phyloP scores from a whole-genome alignment of 208 protist genomes.

The Acanthamoeba lugdunensis region DNA sequence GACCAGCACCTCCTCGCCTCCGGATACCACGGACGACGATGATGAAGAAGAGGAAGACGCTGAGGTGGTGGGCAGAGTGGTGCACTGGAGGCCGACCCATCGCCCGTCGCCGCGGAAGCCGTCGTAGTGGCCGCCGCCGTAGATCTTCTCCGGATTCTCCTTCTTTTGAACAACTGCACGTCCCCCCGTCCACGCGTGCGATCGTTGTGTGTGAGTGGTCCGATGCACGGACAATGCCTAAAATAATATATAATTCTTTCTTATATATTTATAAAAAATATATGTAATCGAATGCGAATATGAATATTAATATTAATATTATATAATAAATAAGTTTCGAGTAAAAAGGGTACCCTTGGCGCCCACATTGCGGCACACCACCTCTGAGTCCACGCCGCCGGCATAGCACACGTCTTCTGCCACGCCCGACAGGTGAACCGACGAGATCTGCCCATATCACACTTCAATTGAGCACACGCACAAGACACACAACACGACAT shows the following conservation, averaged over 20 bases:
- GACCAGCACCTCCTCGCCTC: neutral
- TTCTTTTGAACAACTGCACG: neutral
- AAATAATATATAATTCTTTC: no score
- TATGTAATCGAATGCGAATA: neutral
- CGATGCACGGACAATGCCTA: no score
- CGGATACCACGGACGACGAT: no score
- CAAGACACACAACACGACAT: no score
- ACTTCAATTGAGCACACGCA: no score
- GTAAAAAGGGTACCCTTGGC: neutral
- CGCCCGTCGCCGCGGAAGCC: constrained; percentile 23
- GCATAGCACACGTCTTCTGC: constrained; percentile 6
- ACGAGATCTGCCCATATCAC: neutral
- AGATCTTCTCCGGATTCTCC: constrained; percentile 34
- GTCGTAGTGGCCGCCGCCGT: constrained; percentile 20
- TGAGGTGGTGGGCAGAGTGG: neutral
- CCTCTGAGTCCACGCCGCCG: constrained; percentile 9
- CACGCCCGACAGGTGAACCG: neutral
- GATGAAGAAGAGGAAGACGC: neutral
- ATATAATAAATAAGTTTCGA: no score
- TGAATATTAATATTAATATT: neutral
- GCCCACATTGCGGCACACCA: constrained; percentile 7
- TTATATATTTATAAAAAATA: no score
- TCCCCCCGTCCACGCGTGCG: neutral
- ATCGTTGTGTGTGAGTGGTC: no score
- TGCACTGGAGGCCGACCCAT: constrained; percentile 28